Percentiles rank a stretch among this genome's conserved stretches.
These are phyloP conservation scores for Exophiala spinifera DNA, from an alignment of 2,329 filamentous ascomycete genomes.

Conservation along the genomic window DNA sequence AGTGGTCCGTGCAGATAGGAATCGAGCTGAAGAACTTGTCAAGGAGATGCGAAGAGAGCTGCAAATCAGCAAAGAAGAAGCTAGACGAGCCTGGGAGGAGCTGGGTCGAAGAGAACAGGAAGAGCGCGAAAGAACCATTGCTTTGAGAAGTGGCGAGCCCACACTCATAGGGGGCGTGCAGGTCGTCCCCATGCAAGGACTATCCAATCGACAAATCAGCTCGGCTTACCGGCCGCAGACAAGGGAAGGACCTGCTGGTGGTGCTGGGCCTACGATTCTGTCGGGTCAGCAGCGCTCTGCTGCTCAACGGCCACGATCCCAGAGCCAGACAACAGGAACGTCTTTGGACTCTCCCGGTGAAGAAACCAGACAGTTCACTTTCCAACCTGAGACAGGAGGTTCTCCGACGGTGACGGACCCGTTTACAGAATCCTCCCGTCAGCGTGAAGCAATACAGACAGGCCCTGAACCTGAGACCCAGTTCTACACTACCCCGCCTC, in stretches of 20 bases:
- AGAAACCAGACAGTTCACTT: conserved; percentile 48
- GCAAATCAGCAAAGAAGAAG: conserved; percentile 92
- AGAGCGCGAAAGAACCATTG: conserved; percentile 79
- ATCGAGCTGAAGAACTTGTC: conserved; percentile 71
- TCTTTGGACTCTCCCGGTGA: conserved; percentile 35
- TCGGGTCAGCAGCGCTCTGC: conserved; percentile 31
- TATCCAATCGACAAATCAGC: conserved; percentile 55
- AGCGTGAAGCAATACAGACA: conserved; percentile 29
- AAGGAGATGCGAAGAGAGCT: conserved; percentile 89
- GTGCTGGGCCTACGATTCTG: conserved; percentile 34
- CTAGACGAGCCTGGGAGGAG: conserved; percentile 94
- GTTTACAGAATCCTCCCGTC: conserved; percentile 50
- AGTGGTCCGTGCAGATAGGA: conserved; percentile 65
- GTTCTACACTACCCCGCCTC: conserved; percentile 30
- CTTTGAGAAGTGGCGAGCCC: conserved; percentile 81
- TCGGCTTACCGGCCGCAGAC: conserved; percentile 45
- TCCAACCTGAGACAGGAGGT: conserved; percentile 45
- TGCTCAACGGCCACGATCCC: conserved; percentile 22
- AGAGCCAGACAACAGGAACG: conserved; percentile 26
- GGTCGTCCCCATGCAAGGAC: conserved; percentile 84
- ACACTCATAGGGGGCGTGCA: conserved; percentile 91
- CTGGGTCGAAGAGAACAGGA: conserved; percentile 89
- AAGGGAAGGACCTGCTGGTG: conserved; percentile 44
- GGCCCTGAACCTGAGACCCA: conserved; percentile 39
- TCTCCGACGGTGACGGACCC: conserved; percentile 61